Percentiles rank a stretch among this genome's conserved stretches.
These are phyloP conservation scores for Flaveria brownii DNA, from an alignment of 129 eudicot genomes.

Conservation along the genomic window DNA sequence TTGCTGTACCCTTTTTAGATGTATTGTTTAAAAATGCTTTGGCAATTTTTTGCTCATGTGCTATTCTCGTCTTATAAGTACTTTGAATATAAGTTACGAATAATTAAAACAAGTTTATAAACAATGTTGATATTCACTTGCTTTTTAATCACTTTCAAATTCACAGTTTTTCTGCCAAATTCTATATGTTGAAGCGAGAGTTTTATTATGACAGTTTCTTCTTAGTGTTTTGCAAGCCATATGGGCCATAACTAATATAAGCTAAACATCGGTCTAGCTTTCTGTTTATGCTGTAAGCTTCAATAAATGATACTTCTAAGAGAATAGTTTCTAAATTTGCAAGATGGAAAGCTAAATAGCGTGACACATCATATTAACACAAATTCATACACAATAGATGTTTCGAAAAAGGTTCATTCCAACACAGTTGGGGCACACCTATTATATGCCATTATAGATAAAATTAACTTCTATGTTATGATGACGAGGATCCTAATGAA, in stretches of 20 bases:
- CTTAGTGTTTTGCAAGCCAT: neutral
- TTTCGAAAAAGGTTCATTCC: neutral
- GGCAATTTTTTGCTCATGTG: neutral
- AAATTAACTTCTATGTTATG: conserved; percentile 1
- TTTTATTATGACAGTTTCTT: neutral
- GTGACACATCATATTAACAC: neutral
- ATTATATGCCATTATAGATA: neutral
- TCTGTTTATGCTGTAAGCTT: neutral
- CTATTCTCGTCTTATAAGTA: neutral
- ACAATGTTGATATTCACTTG: conserved; percentile 3
- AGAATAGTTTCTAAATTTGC: neutral
- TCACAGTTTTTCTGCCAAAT: neutral
- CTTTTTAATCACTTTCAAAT: neutral
- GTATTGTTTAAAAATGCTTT: neutral
- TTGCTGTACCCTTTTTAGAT: neutral
- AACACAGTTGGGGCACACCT: neutral
- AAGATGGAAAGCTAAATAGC: neutral
- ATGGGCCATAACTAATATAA: neutral
- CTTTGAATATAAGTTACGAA: neutral
- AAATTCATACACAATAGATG: neutral
- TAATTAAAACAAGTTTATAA: conserved; percentile 4
- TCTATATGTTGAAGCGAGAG: neutral
- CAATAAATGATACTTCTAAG: neutral
- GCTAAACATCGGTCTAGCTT: neutral
- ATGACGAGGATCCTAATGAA: neutral